Evolutionary conservation across 2,329 filamentous ascomycete species (phyloP), one percentile per base, ranked within the genome.

Genomic region (Penicillium psychrosexuale): DNA sequence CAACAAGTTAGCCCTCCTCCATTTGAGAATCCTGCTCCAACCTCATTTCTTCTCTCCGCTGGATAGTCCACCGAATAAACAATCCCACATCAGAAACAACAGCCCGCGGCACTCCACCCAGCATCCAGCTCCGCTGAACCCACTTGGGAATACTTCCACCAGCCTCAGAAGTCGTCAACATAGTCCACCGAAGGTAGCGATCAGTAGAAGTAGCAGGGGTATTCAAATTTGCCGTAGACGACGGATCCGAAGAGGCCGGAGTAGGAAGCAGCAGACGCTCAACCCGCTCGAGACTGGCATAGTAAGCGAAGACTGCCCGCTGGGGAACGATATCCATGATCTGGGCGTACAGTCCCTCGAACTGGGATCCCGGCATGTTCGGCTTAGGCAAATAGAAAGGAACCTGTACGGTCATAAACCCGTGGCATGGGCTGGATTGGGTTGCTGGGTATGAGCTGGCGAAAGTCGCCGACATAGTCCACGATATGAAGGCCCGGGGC

Each of bases 51-150:
- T 34, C 28, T 13, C 65, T 56, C n/a, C 53, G 40, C 15, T 57
- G 54, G 46, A 54, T 62, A 19, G 57, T 63, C 72, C 72, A 75
- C 22, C 57, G 58, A 42, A 75, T 61, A 58, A 75, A 74, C 43
- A 72, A 64, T n/a, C 71, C 71, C 51, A 75, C 72, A 65, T 74
- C 71, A 15, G 66, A 68, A 19, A 72, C 70, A 47, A 75, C 66
- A 27, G 72, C 72, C 38, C 64, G 67, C 2, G 72, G 71, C 37
- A 71, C 66, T 22, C 72, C 72, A 22, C 72, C 69, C 55, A 73
- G 56, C 19, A 61, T 67, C 70, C 69, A 72, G 51, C 62, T 75
- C 43, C 71, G 64, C 59, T 74, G 71, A 56, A 75, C 57, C 67
- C 69, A 72, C 54, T 62, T 60, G 11, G 72, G 71, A 49, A 74